A percentile compares a stretch with the other conserved stretches of the same genome.
Evolutionary conservation across 2,329 filamentous ascomycete genomes (phyloP).

Genomic region (Fusarium vanettenii): DNA sequence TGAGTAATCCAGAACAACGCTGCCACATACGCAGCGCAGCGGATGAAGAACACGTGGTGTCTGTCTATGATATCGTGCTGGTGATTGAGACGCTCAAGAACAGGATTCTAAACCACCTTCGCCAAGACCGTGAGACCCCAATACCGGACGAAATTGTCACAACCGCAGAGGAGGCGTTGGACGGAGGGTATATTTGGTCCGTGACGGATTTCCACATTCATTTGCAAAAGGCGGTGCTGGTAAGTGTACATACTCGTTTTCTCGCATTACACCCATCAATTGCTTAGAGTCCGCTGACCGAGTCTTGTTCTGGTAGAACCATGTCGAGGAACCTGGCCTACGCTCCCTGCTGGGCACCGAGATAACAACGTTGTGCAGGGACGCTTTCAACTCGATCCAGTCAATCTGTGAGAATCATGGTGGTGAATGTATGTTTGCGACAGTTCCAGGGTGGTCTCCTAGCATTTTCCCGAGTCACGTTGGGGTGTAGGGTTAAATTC

Average conservation of each 20-base stretch:
- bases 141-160: not conserved
- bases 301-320: not conserved
- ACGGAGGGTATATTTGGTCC: not conserved
- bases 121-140: rapidly evolving
- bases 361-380: not conserved
- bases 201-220: not conserved
- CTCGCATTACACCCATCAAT: not conserved
- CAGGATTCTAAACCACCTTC: not conserved
- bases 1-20: not conserved
- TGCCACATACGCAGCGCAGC: rapidly evolving
- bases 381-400: not conserved
- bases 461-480: too few relatives aligned
- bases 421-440: not conserved
- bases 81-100: rapidly evolving
- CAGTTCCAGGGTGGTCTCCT: not conserved
- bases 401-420: not conserved
- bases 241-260: not conserved
- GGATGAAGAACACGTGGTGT: not conserved
- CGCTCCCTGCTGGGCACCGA: not conserved
- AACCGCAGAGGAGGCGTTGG: not conserved
- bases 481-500: too few relatives aligned
- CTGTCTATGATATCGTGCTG: not conserved
- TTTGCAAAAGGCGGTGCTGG: not conserved
- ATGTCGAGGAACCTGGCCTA: not conserved
- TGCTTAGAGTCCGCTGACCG: not conserved